phyloP scores from a whole-genome alignment of 2,329 filamentous ascomycete species.

The Pseudogymnoascus sp. region DNA sequence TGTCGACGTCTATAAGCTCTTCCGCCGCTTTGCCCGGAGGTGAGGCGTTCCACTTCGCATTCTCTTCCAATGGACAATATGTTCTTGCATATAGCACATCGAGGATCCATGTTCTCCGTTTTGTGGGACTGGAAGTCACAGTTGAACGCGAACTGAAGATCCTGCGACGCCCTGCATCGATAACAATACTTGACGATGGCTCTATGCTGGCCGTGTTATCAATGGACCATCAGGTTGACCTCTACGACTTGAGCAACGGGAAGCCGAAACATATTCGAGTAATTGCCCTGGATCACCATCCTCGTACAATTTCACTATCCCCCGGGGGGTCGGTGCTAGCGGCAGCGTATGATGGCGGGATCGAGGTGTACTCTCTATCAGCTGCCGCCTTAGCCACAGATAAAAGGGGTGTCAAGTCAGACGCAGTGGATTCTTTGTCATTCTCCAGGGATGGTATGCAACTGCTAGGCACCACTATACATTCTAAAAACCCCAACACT shows the following conservation, averaged over 20 bases:
- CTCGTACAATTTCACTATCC: constrained; percentile 71
- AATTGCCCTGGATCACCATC: constrained; percentile 70
- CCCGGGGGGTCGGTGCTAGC: constrained; percentile 77
- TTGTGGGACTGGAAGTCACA: constrained; percentile 49
- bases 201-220: constrained; percentile 71
- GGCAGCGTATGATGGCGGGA: constrained; percentile 79
- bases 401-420: constrained; percentile 70
- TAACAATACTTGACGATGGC: constrained; percentile 74
- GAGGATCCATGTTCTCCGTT: constrained; percentile 71
- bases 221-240: constrained; percentile 73
- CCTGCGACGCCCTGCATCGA: constrained; percentile 64
- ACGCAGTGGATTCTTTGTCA: constrained; percentile 63
- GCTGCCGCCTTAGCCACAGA: constrained; percentile 57
- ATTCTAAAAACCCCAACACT: constrained; percentile 58
- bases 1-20: constrained; percentile 74
- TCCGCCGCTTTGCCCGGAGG: constrained; percentile 72
- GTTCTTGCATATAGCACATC: constrained; percentile 80
- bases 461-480: constrained; percentile 66
- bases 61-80: constrained; percentile 67
- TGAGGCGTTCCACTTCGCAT: constrained; percentile 77
- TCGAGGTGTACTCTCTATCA: constrained; percentile 74
- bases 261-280: constrained; percentile 67
- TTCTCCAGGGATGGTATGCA: constrained; percentile 76
- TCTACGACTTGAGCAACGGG: constrained; percentile 64
- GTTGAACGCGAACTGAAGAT: constrained; percentile 77